Evolutionary conservation across 1,139 yeast genomes (phyloP).

Genomic region (Taiozyma sp.): DNA sequence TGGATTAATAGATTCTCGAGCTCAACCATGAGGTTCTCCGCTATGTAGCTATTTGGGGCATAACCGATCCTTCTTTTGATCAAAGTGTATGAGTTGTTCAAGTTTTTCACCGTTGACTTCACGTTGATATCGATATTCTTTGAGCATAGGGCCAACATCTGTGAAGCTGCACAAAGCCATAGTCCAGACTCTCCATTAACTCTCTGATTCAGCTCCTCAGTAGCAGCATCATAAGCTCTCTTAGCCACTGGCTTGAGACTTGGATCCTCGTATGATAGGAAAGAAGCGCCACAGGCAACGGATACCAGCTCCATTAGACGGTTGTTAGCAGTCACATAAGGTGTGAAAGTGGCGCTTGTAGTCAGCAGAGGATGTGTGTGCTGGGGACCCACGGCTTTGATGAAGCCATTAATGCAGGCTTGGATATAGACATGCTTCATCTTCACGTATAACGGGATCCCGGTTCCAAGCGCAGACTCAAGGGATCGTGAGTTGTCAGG

Average conservation of each 20-base stretch:
- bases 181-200: not conserved
- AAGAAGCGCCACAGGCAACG: slow-evolving; percentile 35
- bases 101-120: slow-evolving; percentile 14
- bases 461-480: not conserved
- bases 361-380: slow-evolving; percentile 36
- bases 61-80: slow-evolving; percentile 19
- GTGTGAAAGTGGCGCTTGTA: slow-evolving; percentile 33
- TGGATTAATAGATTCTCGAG: slow-evolving; percentile 16
- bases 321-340: slow-evolving; percentile 24
- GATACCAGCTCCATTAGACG: slow-evolving; percentile 30
- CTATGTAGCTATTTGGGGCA: slow-evolving; percentile 1
- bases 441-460: not conserved
- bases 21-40: slow-evolving; percentile 18
- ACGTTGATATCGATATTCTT: slow-evolving; percentile 28
- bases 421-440: slow-evolving; percentile 1
- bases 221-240: not conserved
- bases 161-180: slow-evolving; percentile 34
- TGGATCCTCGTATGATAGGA: slow-evolving; percentile 26
- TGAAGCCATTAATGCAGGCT: slow-evolving; percentile 32
- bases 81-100: slow-evolving; percentile 26
- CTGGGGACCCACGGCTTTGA: slow-evolving; percentile 37
- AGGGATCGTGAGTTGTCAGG: not conserved
- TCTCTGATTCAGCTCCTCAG: not conserved
- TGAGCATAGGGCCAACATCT: slow-evolving; percentile 31
- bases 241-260: not conserved